Base-by-base conservation (phyloP, 1,139 yeast genomes). In the Sugiyamaella pinicola region DNA sequence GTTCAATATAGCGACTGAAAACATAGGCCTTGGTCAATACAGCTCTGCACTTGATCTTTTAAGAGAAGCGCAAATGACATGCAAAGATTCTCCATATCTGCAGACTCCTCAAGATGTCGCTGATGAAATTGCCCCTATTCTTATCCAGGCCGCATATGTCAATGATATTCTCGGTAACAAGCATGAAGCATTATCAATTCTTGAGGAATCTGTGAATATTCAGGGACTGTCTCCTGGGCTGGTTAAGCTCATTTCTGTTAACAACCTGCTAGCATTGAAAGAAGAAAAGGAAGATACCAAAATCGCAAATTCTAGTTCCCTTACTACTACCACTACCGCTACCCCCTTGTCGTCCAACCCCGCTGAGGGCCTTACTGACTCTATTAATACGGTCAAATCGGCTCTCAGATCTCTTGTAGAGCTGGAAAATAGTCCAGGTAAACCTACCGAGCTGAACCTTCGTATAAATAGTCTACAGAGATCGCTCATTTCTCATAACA, bases 111-210 rank as follows among this genome's bases (percentile, higher is more conserved):
- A 79, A 47, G 75, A 74, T 38, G 67, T 69, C 7, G 67, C 65
- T 29, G 72, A 76, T 39, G 76, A 74, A 37, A 64, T 82, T 24
- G 75, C 78, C 13, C 91, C 95, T 17, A 85, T 87, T 37, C 66
- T 78, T 55, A 69, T 88, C 42, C 95, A 91, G 63, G 79, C 79
- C 26, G 85, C 96, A 0, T 89, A 80, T 64, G 80, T 85, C 19
- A 71, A 81, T 54, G 82, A 81, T 56, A 57, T 76, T 10, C 65
- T 71, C 31, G 84, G 84, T 6, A 68, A 80, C 8, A 38, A 55
- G 1, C 73, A 65, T 1, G 74, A 75, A 49, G 81, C 89, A 2
- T 58, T 69, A 47, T 61, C 68, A 1, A 70, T 83, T 4, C 64
- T 82, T 45, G 60, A 66, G 2, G 54, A 66, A 2, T 53, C 55